Evolutionary conservation across 2,329 filamentous ascomycete genomes (phyloP).

Genomic region (Rhytidhysteron rufulum): DNA sequence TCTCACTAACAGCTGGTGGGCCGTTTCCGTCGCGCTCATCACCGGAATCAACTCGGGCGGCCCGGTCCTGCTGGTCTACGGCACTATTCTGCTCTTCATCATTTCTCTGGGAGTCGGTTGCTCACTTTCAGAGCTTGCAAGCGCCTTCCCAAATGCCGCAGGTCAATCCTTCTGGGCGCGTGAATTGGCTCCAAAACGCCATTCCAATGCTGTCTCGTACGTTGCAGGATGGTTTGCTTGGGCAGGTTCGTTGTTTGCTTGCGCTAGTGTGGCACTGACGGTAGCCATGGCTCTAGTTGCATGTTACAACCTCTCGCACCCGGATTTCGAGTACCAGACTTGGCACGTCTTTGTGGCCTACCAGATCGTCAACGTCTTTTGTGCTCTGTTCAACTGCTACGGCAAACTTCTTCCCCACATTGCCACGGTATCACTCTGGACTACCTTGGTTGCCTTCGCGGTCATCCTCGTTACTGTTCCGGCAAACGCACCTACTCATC

Average conservation of each 20-base stretch:
- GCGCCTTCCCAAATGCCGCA: slow-evolving; percentile 43
- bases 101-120: slow-evolving; percentile 39
- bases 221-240: slow-evolving; percentile 46
- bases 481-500: slow-evolving; percentile 43
- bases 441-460: slow-evolving; percentile 44
- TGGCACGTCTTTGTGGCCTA: slow-evolving; percentile 35
- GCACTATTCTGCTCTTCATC: slow-evolving; percentile 38
- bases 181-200: slow-evolving; percentile 39
- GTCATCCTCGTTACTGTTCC: slow-evolving; percentile 48
- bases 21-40: slow-evolving; percentile 40
- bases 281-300: slow-evolving; percentile 43
- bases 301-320: slow-evolving; percentile 46
- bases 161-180: slow-evolving; percentile 46
- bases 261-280: slow-evolving; percentile 45
- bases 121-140: slow-evolving; percentile 41
- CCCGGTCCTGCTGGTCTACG: slow-evolving; percentile 42
- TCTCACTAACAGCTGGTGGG: slow-evolving; percentile 46
- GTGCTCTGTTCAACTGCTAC: slow-evolving; percentile 40
- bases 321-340: slow-evolving; percentile 16
- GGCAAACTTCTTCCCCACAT: slow-evolving; percentile 21
- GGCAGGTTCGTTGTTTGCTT: slow-evolving; percentile 48
- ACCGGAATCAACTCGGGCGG: slow-evolving; percentile 45
- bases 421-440: slow-evolving; percentile 37
- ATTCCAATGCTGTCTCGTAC: slow-evolving; percentile 38
- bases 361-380: slow-evolving; percentile 39